A percentile compares a stretch with the other conserved stretches of the same genome.
phyloP scores from a whole-genome alignment of 2,329 filamentous ascomycete species.

The Arthroderma sp. region DNA sequence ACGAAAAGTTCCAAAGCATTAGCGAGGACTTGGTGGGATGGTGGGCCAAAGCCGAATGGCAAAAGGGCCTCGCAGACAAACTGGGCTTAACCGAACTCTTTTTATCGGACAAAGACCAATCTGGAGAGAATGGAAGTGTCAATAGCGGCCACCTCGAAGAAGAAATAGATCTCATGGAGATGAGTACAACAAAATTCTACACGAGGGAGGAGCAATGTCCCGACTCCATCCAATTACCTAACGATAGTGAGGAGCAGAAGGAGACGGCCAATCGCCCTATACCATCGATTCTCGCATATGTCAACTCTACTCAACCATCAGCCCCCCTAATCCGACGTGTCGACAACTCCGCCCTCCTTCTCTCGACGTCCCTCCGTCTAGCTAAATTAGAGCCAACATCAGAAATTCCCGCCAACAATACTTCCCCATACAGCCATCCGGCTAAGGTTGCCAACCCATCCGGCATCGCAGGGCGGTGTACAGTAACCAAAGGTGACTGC shows the following conservation, averaged over 20 bases:
- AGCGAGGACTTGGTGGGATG: conserved; percentile 85
- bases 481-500: conserved; percentile 68
- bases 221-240: conserved; percentile 4
- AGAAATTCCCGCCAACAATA: conserved; percentile 40
- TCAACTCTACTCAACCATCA: conserved; percentile 45
- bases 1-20: conserved; percentile 73
- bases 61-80: conserved; percentile 65
- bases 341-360: conserved; percentile 70
- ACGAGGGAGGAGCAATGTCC: conserved; percentile 6
- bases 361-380: conserved; percentile 69
- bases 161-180: conserved; percentile 40
- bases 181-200: conserved; percentile 40
- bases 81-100: conserved; percentile 58
- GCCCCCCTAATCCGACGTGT: conserved; percentile 69
- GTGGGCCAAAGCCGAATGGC: conserved; percentile 94
- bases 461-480: conserved; percentile 65
- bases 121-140: conserved; percentile 28
- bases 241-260: conserved; percentile 6
- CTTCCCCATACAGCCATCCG: conserved; percentile 63
- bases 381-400: conserved; percentile 55
- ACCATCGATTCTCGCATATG: conserved; percentile 67
- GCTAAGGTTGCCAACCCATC: conserved; percentile 74
- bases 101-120: conserved; percentile 30
- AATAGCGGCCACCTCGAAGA: conserved; percentile 34
- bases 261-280: conserved; percentile 33